Evolutionary conservation across 148 eudicot genomes (phyloP).

Genomic region (Diospyros lotus): DNA sequence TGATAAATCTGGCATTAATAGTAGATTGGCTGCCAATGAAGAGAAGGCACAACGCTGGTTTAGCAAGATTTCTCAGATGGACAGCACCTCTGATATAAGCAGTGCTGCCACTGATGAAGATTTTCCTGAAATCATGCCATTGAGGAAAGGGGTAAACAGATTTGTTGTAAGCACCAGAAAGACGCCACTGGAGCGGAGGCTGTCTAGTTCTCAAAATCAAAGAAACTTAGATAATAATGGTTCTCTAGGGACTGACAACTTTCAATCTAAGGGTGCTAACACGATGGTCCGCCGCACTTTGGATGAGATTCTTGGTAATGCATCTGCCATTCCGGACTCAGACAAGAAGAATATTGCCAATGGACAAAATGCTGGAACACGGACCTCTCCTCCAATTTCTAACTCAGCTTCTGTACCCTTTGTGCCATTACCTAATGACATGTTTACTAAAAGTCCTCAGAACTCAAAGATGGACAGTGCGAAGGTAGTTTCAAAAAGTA

Average conservation of each 20-base stretch:
- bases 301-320: constrained; percentile 28
- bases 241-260: constrained; percentile 8
- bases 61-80: constrained; percentile 40
- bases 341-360: constrained; percentile 4
- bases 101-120: constrained; percentile 28
- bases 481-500: constrained; percentile 4
- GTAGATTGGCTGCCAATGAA: constrained; percentile 34
- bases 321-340: constrained; percentile 14
- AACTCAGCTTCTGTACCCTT: constrained; percentile 24
- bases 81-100: constrained; percentile 34
- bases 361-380: constrained; percentile 9
- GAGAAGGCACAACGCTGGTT: constrained; percentile 54
- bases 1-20: constrained; percentile 17
- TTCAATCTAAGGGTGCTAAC: constrained; percentile 14
- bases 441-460: constrained; percentile 23
- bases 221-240: constrained; percentile 14
- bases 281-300: constrained; percentile 20
- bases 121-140: constrained; percentile 41
- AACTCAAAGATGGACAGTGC: background rate
- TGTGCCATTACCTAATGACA: constrained; percentile 35
- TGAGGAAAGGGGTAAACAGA: constrained; percentile 35
- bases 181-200: constrained; percentile 32
- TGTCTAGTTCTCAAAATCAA: constrained; percentile 23
- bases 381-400: constrained; percentile 3
- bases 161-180: constrained; percentile 38